Percentiles rank a stretch among this genome's conserved stretches.
Evolutionary conservation across 2,329 filamentous ascomycete species (phyloP).

Genomic region (Lachnellula willkommii): DNA sequence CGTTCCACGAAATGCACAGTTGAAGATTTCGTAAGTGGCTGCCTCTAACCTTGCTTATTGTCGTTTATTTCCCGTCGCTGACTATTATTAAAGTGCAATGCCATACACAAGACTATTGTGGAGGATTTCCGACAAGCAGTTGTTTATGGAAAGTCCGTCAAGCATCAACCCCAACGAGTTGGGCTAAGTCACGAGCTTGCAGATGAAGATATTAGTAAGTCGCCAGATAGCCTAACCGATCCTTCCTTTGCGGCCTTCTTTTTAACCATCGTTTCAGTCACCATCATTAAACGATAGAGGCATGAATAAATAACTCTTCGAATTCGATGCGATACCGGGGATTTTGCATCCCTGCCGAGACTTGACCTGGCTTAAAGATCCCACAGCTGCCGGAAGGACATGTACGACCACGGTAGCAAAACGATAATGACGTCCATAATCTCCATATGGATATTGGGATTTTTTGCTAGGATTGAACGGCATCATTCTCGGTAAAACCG

Average conservation of each 20-base stretch:
- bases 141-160: conserved; percentile 96
- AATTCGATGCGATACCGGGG: background rate
- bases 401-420: background rate
- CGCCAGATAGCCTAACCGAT: background rate
- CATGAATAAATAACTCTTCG: background rate
- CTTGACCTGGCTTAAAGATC: background rate
- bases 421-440: conserved; percentile 3
- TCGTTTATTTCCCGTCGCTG: conserved; percentile 1
- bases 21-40: conserved; percentile 83
- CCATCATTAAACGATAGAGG: conserved; percentile 61
- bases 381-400: background rate
- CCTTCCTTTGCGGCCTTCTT: background rate
- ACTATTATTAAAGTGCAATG: conserved; percentile 68
- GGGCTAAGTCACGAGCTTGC: conserved; percentile 85
- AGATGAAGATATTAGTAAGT: conserved; percentile 81
- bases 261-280: conserved; percentile 40
- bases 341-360: conserved; percentile 6
- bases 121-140: conserved; percentile 94
- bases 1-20: conserved; percentile 78
- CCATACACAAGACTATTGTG: conserved; percentile 92
- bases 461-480: conserved; percentile 15
- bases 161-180: conserved; percentile 96
- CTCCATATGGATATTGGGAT: conserved; percentile 10
- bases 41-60: background rate
- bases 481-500: conserved; percentile 12